These are phyloP conservation scores for Tephrocybe sp. DNA, from an alignment of 768 basidiomycete species.

Conservation along the genomic window DNA sequence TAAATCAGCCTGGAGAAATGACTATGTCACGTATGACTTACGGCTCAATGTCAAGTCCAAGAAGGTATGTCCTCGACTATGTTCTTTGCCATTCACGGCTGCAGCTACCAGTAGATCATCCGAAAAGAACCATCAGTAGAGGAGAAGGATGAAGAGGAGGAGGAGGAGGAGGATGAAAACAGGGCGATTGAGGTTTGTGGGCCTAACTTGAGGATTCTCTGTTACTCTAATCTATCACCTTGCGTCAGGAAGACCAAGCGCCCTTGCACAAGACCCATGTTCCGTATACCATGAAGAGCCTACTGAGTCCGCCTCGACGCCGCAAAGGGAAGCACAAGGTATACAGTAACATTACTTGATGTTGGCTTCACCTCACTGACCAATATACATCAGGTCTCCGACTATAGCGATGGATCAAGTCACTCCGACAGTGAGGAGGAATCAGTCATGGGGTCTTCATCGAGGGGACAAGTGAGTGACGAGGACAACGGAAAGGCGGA, in stretches of 20 bases:
- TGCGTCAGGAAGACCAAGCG: not conserved
- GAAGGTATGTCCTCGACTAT: no score
- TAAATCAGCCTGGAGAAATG: not conserved
- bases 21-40: not conserved
- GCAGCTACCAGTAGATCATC: no score
- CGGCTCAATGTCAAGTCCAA: no score
- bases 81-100: no score
- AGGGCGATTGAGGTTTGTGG: not conserved
- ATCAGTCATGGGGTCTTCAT: no score
- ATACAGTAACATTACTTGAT: not conserved
- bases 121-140: no score
- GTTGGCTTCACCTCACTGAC: no score
- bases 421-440: no score
- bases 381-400: not conserved
- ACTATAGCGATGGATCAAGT: no score
- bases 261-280: not conserved
- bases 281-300: conserved; percentile 6
- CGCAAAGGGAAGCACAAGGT: not conserved
- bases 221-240: no score
- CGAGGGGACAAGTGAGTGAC: not conserved
- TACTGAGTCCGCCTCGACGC: conserved; percentile 5
- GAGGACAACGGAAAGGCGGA: no score
- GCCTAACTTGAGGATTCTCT: no score
- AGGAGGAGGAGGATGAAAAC: not conserved
- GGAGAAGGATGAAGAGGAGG: not conserved